Conservation (phyloP, 2,329 filamentous ascomycete genomes). For the Biscogniauxia marginata region DNA sequence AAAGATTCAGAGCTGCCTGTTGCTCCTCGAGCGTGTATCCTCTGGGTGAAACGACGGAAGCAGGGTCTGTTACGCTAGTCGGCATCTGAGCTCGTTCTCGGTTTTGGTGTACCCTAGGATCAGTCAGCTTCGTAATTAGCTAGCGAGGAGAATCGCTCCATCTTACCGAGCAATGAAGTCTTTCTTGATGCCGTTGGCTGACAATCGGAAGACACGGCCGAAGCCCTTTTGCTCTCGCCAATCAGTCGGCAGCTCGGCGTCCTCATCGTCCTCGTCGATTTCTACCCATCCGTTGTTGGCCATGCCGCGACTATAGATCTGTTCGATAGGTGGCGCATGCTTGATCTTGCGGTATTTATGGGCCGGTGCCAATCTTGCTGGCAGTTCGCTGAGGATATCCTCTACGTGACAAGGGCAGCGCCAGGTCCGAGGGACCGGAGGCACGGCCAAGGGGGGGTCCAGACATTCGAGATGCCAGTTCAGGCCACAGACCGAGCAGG, state of each 20-base stretch:
- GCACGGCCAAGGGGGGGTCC: constrained; percentile 76
- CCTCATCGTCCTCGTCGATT: constrained; percentile 59
- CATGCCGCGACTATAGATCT: constrained; percentile 60
- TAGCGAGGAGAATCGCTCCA: background rate
- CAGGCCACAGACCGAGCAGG: constrained; percentile 75
- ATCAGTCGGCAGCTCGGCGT: constrained; percentile 49
- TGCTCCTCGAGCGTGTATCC: constrained; percentile 57
- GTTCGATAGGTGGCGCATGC: constrained; percentile 49
- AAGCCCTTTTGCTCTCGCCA: constrained; percentile 60
- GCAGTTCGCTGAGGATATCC: constrained; percentile 64
- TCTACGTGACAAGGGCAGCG: constrained; percentile 86
- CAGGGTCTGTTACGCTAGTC: constrained; percentile 15
- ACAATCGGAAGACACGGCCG: constrained; percentile 64
- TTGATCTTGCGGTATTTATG: constrained; percentile 63
- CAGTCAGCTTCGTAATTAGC: constrained; percentile 13
- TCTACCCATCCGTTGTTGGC: constrained; percentile 72
- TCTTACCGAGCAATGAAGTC: constrained; percentile 70
- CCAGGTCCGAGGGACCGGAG: constrained; percentile 77
- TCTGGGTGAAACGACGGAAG: constrained; percentile 35
- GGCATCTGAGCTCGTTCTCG: constrained; percentile 22
- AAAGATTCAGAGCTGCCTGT: constrained; percentile 64
- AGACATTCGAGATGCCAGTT: constrained; percentile 93
- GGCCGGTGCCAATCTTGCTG: constrained; percentile 55
- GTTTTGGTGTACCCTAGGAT: constrained; percentile 30
- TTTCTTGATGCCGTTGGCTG: constrained; percentile 62